Conservation (phyloP, 495 filamentous ascomycete species). For the Amorphotheca resinae region DNA sequence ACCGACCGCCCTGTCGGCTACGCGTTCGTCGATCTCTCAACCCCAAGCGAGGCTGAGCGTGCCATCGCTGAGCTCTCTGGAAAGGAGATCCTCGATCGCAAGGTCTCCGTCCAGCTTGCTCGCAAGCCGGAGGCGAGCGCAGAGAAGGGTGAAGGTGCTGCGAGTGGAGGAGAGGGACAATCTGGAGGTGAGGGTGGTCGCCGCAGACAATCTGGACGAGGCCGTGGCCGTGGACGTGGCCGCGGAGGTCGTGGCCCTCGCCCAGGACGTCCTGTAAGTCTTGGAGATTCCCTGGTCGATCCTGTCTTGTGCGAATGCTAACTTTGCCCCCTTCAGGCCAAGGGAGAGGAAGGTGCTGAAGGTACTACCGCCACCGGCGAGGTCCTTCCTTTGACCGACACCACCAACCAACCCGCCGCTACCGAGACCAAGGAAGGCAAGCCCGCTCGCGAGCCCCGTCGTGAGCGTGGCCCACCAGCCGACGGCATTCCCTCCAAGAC, state of each 20-base stretch:
- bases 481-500: constrained; percentile 97
- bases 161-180: constrained; percentile 54
- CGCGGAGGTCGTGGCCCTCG: constrained; percentile 65
- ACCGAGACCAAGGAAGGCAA: constrained; percentile 28
- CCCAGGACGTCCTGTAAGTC: constrained; percentile 55
- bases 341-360: constrained; percentile 22
- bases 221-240: constrained; percentile 56
- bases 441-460: constrained; percentile 27
- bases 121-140: constrained; percentile 85
- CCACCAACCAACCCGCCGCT: constrained; percentile 36
- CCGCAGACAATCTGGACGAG: constrained; percentile 65
- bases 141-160: constrained; percentile 59
- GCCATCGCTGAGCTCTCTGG: constrained; percentile 90
- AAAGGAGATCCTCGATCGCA: constrained; percentile 91
- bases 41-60: constrained; percentile 83
- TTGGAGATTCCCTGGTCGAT: too few relatives aligned
- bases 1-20: constrained; percentile 97
- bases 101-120: constrained; percentile 96
- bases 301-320: too few relatives aligned
- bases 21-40: constrained; percentile 95
- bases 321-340: too few relatives aligned
- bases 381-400: constrained; percentile 39
- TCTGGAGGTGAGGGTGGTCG: constrained; percentile 62
- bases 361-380: constrained; percentile 23
- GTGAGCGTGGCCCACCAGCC: constrained; percentile 87